These are phyloP conservation scores for Amylocarpus encephaloides DNA, from an alignment of 2,329 filamentous ascomycete species.

Conservation along the genomic window DNA sequence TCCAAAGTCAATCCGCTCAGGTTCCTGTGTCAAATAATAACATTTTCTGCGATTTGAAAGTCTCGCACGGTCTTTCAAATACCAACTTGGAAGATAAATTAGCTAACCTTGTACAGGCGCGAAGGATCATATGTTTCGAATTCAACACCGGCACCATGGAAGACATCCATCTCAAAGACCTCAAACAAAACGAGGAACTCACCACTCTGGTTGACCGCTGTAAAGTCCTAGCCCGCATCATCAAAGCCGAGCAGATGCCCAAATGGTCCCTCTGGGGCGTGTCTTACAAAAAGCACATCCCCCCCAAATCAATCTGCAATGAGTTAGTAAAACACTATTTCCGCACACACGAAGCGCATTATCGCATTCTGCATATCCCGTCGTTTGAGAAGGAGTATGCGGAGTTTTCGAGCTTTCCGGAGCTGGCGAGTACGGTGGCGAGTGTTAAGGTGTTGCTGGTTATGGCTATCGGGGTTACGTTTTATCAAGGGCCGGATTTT, in stretches of 20 bases:
- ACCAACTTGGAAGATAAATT: background rate
- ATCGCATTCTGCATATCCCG: conserved; percentile 41
- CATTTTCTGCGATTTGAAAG: too few species aligned
- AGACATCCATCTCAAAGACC: background rate
- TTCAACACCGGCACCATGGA: background rate
- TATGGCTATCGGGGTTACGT: conserved; percentile 21
- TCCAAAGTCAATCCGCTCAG: too few species aligned
- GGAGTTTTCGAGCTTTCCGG: conserved; percentile 34
- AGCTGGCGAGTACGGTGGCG: conserved; percentile 8
- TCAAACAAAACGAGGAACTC: background rate
- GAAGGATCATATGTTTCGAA: conserved; percentile 6
- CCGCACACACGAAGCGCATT: conserved; percentile 37
- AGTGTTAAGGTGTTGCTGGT: conserved; percentile 23
- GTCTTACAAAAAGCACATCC: conserved; percentile 16
- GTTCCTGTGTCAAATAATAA: too few species aligned
- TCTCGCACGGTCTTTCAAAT: too few species aligned
- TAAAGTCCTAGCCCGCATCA: conserved; percentile 17
- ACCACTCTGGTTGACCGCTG: conserved; percentile 14
- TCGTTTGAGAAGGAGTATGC: conserved; percentile 40
- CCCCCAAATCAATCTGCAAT: conserved; percentile 29
- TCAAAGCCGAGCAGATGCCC: conserved; percentile 14
- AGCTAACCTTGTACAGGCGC: conserved; percentile 4
- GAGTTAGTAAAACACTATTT: conserved; percentile 37
- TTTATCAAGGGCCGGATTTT: conserved; percentile 14
- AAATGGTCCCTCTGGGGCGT: conserved; percentile 11